These are phyloP conservation scores for Hypoxylon sp. DNA, from an alignment of 2,329 filamentous ascomycete genomes.

Conservation along the genomic window DNA sequence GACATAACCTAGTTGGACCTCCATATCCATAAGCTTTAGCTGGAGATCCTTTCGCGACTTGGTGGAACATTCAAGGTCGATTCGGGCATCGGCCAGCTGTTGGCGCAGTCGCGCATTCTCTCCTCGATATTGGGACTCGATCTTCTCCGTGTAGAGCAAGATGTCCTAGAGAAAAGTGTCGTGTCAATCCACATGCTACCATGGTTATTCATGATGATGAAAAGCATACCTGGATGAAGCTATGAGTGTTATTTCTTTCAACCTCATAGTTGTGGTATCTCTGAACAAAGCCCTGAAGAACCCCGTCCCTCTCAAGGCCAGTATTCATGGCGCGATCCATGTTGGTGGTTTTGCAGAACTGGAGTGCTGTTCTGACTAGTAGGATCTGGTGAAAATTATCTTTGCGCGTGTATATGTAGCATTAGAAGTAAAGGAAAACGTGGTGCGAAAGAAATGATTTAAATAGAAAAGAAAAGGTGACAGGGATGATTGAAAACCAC, in stretches of 20 bases:
- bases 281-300: conserved; percentile 58
- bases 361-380: no score
- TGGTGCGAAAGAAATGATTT: no score
- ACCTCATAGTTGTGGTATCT: conserved; percentile 56
- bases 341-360: not conserved
- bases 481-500: no score
- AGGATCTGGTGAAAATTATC: no score
- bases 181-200: conserved; percentile 10
- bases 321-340: no score
- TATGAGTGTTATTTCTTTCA: conserved; percentile 53
- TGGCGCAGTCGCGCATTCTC: conserved; percentile 56
- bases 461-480: no score
- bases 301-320: no score
- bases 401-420: no score
- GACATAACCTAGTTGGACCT: conserved; percentile 48
- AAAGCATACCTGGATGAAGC: conserved; percentile 57
- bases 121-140: conserved; percentile 54
- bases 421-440: no score
- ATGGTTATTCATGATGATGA: no score
- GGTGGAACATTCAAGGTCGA: conserved; percentile 61
- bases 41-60: conserved; percentile 60
- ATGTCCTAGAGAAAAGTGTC: conserved; percentile 52
- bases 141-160: conserved; percentile 54
- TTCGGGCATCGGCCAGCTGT: conserved; percentile 54
- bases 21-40: conserved; percentile 53